Percentiles rank a stretch among this genome's conserved stretches.
These are phyloP conservation scores for Ustilago tritici DNA, from an alignment of 1,284 basidiomycete genomes.

Conservation along the genomic window DNA sequence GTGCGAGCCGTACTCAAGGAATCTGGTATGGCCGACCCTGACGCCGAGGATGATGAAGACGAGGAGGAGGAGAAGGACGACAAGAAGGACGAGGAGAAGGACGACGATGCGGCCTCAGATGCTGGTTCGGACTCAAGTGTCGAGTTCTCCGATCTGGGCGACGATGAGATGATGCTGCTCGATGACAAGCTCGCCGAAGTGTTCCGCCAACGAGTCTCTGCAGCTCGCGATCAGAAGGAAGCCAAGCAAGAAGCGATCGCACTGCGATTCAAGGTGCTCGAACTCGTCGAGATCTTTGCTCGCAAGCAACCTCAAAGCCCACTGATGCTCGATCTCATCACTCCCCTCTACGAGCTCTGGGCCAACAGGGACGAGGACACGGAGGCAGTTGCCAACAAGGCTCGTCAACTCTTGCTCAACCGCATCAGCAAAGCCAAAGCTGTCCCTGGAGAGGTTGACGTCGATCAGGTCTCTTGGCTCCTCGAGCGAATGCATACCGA, in stretches of 20 bases:
- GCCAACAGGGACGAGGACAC: slow-evolving; percentile 65
- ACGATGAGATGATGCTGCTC: slow-evolving; percentile 96
- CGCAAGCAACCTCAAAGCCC: slow-evolving; percentile 78
- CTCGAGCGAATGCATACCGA: slow-evolving; percentile 79
- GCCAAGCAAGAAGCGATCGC: slow-evolving; percentile 73
- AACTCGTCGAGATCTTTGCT: slow-evolving; percentile 86
- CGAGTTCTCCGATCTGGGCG: slow-evolving; percentile 70
- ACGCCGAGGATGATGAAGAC: slow-evolving; percentile 65
- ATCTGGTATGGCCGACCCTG: slow-evolving; percentile 76
- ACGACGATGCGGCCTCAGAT: slow-evolving; percentile 41
- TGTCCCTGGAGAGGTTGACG: slow-evolving; percentile 74
- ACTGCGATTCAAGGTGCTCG: slow-evolving; percentile 94
- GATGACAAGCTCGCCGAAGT: slow-evolving; percentile 92
- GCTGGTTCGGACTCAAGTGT: slow-evolving; percentile 46
- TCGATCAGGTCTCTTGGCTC: slow-evolving; percentile 71
- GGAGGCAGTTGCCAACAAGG: slow-evolving; percentile 83
- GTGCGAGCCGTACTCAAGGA: slow-evolving; percentile 83
- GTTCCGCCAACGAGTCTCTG: slow-evolving; percentile 78
- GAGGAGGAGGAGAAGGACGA: slow-evolving; percentile 68
- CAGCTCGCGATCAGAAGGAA: slow-evolving; percentile 71
- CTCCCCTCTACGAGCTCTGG: slow-evolving; percentile 81
- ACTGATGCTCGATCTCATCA: slow-evolving; percentile 77
- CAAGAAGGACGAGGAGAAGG: slow-evolving; percentile 62
- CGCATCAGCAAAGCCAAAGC: slow-evolving; percentile 83
- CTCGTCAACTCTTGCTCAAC: slow-evolving; percentile 80